Conservation (phyloP, 2,329 filamentous ascomycete genomes). For the Raffaelea albimanens region DNA sequence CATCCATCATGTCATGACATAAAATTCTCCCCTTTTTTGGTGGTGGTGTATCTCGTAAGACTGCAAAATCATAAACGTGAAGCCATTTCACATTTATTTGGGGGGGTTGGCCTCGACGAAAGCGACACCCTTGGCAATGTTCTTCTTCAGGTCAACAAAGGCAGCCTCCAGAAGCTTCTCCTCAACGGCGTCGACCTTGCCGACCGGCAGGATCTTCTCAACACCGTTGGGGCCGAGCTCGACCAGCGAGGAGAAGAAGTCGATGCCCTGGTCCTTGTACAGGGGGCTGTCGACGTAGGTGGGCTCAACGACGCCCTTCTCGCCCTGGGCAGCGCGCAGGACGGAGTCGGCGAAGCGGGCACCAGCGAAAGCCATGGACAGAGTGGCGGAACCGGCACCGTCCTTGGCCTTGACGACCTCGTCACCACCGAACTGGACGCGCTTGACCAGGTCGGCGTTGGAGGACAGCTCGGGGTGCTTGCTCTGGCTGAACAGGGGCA, state of each 20-base stretch:
- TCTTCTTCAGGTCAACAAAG: constrained; percentile 79
- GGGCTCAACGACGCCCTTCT: constrained; percentile 92
- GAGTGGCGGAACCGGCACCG: constrained; percentile 89
- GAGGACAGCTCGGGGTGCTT: constrained; percentile 75
- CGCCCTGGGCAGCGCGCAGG: constrained; percentile 83
- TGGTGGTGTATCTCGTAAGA: too few relatives aligned
- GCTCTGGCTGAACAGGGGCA: constrained; percentile 93
- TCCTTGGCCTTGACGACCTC: constrained; percentile 99
- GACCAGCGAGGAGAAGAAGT: constrained; percentile 94
- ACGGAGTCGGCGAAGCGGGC: constrained; percentile 77
- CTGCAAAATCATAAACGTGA: not conserved
- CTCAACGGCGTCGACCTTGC: constrained; percentile 77
- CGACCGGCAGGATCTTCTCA: constrained; percentile 83
- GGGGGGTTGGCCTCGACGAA: constrained; percentile 52
- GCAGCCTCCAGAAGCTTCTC: constrained; percentile 80
- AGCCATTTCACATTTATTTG: constrained; percentile 34
- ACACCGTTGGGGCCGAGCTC: constrained; percentile 96
- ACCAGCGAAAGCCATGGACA: constrained; percentile 98
- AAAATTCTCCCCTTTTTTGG: constrained; percentile 3
- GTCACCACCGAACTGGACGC: constrained; percentile 97
- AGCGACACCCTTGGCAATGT: constrained; percentile 81
- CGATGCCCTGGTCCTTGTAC: constrained; percentile 96
- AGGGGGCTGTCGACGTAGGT: constrained; percentile 95
- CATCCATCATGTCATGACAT: not conserved
- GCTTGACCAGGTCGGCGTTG: constrained; percentile 73